Percentiles rank a stretch among this genome's conserved stretches.
Evolutionary conservation across 2,329 filamentous ascomycete genomes (phyloP).

Genomic region (Colletotrichum coccodes): DNA sequence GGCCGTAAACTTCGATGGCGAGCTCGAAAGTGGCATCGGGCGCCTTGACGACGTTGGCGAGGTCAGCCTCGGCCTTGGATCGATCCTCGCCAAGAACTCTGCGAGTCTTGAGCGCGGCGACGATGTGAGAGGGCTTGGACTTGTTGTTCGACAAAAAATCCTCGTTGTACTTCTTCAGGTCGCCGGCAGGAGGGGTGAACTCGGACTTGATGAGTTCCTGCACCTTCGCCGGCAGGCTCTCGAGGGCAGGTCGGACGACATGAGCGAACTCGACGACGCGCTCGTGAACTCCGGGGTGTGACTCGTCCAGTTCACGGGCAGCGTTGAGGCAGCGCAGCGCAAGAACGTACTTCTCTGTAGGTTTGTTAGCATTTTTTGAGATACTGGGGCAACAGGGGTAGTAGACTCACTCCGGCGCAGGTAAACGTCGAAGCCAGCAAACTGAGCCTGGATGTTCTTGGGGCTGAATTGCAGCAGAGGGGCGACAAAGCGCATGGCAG

Average conservation of each 20-base stretch:
- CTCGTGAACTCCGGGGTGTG: conserved; percentile 79
- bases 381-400: conserved; percentile 12
- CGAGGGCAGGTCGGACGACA: conserved; percentile 64
- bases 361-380: conserved; percentile 38
- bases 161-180: conserved; percentile 71
- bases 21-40: conserved; percentile 63
- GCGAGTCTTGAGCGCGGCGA: conserved; percentile 70
- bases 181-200: conserved; percentile 55
- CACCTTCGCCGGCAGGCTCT: conserved; percentile 72
- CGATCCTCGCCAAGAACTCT: conserved; percentile 68
- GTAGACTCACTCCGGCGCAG: conserved; percentile 78
- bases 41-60: conserved; percentile 67
- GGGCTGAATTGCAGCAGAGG: conserved; percentile 87
- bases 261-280: conserved; percentile 78
- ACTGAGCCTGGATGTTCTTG: conserved; percentile 83
- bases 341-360: conserved; percentile 83
- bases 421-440: conserved; percentile 90
- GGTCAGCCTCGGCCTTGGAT: conserved; percentile 67
- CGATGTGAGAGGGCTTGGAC: conserved; percentile 68
- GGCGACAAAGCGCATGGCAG: conserved; percentile 86
- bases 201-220: conserved; percentile 76
- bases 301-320: conserved; percentile 73
- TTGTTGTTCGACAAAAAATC: conserved; percentile 72
- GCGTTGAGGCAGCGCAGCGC: conserved; percentile 87
- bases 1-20: conserved; percentile 57